Base-by-base conservation (phyloP, 768 basidiomycete species). In the Lactarius akahatsu region DNA sequence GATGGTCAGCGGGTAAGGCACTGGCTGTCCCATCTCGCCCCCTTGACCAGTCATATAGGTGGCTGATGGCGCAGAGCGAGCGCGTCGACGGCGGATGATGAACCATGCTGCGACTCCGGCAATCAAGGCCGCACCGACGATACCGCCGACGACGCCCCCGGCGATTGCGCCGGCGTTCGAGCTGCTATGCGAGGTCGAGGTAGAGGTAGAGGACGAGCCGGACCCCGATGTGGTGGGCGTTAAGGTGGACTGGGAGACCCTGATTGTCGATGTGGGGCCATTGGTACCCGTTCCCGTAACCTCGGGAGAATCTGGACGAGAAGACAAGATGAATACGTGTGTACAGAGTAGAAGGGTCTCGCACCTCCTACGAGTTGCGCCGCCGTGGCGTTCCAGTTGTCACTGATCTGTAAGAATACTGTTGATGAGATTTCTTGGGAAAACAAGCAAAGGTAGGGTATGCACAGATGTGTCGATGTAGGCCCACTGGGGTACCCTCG, bases 61-160 rank as follows among this genome's bases (percentile, higher is more conserved):
- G 10, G 70, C 67, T n/a, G 74, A 70, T 8, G 70, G 64, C 41
- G 72, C 57, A 23, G 45, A 57, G 56, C 65, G 68, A 57, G 77
- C 68, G 43, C 76, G 76, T 26, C 71, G 73, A 47, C 69, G 77
- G 45, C 57, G 73, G 43, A 69, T 72, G 36, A 75, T 68, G 68
- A 81, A 78, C 78, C 81, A 86, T 61, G 80, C 70, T 7, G 75
- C 52, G 8, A 71, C 68, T 1, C 74, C 81, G 5, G 71, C 79
- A 15, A 86, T 74, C 55, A 82, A 67, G 9, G 78, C 81, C 23
- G 84, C 64, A n/a, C 74, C 78, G 32, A 83, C 78, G 0, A 88
- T 65, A 16, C 82, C 85, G 4, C 85, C 85, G 7, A 87, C 78
- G 8, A 84, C 83, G n/a, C 88, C 87, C 47, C 87, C 88, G 0